Conservation (phyloP, 306 rosid species). For the Medicago lupulina region DNA sequence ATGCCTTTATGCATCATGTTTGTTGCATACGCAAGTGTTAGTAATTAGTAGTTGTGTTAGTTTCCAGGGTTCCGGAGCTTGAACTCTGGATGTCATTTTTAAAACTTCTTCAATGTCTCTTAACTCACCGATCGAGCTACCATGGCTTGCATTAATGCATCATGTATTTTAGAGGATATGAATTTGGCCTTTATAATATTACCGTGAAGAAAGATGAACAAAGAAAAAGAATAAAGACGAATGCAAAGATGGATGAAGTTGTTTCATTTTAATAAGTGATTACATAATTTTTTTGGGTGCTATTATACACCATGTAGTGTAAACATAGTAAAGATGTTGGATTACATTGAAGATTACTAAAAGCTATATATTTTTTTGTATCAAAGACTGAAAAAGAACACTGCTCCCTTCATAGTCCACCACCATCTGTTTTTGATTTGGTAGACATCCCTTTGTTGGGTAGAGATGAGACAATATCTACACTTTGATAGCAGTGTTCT, state of each 20-base stretch:
- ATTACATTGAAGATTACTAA: not conserved
- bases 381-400: conserved; percentile 40
- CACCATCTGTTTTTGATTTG: conserved; percentile 36
- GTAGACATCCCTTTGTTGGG: conserved; percentile 44
- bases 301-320: not conserved
- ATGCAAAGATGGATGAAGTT: not conserved
- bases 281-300: conserved; percentile 16
- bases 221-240: not conserved
- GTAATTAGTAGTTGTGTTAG: not conserved
- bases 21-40: not conserved
- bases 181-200: not conserved
- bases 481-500: conserved; percentile 36
- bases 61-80: not conserved
- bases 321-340: conserved; percentile 25
- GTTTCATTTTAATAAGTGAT: not conserved
- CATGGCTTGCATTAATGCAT: not conserved
- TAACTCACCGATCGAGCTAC: not conserved
- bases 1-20: not conserved
- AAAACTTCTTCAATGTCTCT: not conserved
- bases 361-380: conserved; percentile 15
- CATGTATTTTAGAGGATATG: conserved; percentile 1
- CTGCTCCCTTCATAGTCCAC: conserved; percentile 44
- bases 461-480: conserved; percentile 33
- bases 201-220: not conserved
- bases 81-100: not conserved